Percentiles rank a stretch among this genome's conserved stretches.
Evolutionary conservation across 257 asterid genomes (phyloP).

Genomic region (Solanum gracilifrons): DNA sequence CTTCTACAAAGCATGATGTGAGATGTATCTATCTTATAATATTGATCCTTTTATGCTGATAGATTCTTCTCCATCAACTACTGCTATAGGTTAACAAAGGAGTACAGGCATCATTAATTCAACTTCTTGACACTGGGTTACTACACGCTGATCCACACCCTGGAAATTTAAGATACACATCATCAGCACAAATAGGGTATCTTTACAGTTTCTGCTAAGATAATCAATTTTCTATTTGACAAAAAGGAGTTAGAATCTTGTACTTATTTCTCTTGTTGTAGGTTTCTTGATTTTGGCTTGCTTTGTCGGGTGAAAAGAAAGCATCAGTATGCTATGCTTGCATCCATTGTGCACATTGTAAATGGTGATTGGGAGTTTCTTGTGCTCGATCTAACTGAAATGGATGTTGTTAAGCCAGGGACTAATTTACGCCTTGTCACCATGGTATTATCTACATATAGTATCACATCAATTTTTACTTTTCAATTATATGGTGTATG

Average conservation of each 20-base stretch:
- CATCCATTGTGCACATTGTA: slow-evolving; percentile 77
- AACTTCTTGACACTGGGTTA: slow-evolving; percentile 93
- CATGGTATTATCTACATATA: slow-evolving; percentile 41
- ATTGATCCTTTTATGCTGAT: background rate
- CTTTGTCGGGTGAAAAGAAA: slow-evolving; percentile 93
- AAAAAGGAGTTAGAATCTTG: background rate
- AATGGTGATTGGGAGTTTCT: slow-evolving; percentile 93
- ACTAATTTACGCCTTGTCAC: slow-evolving; percentile 68
- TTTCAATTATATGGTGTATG: slow-evolving; percentile 1
- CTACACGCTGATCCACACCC: slow-evolving; percentile 99
- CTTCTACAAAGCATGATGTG: background rate
- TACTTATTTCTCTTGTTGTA: slow-evolving; percentile 11
- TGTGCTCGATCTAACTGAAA: slow-evolving; percentile 64
- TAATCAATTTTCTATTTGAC: background rate
- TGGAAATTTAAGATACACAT: slow-evolving; percentile 70
- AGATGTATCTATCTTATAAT: background rate
- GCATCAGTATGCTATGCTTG: slow-evolving; percentile 94
- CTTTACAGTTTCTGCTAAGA: slow-evolving; percentile 8
- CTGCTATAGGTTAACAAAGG: slow-evolving; percentile 73
- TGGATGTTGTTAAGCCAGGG: slow-evolving; percentile 85
- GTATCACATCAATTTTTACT: background rate
- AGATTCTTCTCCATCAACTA: slow-evolving; percentile 5
- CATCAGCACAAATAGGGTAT: slow-evolving; percentile 82
- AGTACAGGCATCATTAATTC: slow-evolving; percentile 82
- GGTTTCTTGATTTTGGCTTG: slow-evolving; percentile 97